Evolutionary conservation across 192 early-diverging fungal species (phyloP).

Genomic region (Thamnidium elegans): DNA sequence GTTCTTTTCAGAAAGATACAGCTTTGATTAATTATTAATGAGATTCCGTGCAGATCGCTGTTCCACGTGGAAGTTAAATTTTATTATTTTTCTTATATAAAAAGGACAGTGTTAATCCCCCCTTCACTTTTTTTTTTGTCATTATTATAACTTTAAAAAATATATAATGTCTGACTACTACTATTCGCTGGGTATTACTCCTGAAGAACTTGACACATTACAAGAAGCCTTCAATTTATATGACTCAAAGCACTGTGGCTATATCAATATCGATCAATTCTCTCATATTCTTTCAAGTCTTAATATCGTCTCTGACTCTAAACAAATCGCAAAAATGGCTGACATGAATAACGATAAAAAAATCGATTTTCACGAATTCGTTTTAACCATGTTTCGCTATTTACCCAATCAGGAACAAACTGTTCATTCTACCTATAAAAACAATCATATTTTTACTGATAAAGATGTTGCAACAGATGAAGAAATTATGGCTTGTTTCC

Average conservation of each 20-base stretch:
- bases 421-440: neutral
- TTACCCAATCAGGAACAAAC: neutral
- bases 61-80: too few relatives aligned
- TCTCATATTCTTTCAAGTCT: constrained; percentile 12
- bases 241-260: constrained; percentile 11
- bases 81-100: too few relatives aligned
- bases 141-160: neutral
- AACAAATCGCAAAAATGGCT: constrained; percentile 3
- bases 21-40: too few relatives aligned
- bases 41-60: too few relatives aligned
- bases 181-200: constrained; percentile 12
- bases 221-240: constrained; percentile 24
- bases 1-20: too few relatives aligned
- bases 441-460: neutral
- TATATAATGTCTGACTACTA: constrained; percentile 12
- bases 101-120: too few relatives aligned
- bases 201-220: constrained; percentile 14
- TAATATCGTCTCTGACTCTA: constrained; percentile 1
- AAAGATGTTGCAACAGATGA: constrained; percentile 10
- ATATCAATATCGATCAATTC: constrained; percentile 15
- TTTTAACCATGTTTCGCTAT: constrained; percentile 9
- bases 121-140: neutral
- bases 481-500: constrained; percentile 22
- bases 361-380: constrained; percentile 34
- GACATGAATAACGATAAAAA: constrained; percentile 25